These are phyloP conservation scores for Aspergillus puulaauensis DNA, from an alignment of 2,329 filamentous ascomycete genomes.

Conservation along the genomic window DNA sequence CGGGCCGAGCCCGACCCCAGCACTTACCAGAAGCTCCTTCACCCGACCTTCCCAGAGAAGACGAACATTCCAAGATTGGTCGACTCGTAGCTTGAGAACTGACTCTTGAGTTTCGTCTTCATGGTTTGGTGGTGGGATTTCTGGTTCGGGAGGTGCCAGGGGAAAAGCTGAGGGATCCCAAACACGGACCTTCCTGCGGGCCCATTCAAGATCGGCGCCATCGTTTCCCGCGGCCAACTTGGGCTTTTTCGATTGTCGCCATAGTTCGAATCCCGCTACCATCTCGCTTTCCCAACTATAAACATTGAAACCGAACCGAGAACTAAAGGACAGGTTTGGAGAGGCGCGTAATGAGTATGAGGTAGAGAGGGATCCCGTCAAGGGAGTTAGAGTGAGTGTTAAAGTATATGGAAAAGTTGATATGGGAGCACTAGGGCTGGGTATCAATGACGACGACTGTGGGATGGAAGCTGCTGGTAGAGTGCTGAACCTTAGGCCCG, in stretches of 20 bases:
- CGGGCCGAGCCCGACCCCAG: slow-evolving; percentile 79
- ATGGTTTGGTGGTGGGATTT: slow-evolving; percentile 24
- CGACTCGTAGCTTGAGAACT: slow-evolving; percentile 84
- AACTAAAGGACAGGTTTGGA: slow-evolving; percentile 78
- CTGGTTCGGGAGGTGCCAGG: slow-evolving; percentile 12
- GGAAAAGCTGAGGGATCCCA: slow-evolving; percentile 23
- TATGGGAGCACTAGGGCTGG: slow-evolving; percentile 34
- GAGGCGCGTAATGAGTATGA: slow-evolving; percentile 91
- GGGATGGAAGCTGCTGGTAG: slow-evolving; percentile 57
- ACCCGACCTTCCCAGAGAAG: slow-evolving; percentile 90
- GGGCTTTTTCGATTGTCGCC: slow-evolving; percentile 59
- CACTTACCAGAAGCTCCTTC: slow-evolving; percentile 88
- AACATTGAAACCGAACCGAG: slow-evolving; percentile 93
- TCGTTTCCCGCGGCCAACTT: slow-evolving; percentile 28
- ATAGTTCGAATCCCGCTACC: slow-evolving; percentile 88
- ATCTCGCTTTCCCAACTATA: slow-evolving; percentile 97
- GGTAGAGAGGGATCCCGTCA: slow-evolving; percentile 90
- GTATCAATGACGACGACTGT: slow-evolving; percentile 22
- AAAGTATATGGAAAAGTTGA: slow-evolving; percentile 89
- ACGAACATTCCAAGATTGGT: slow-evolving; percentile 83
- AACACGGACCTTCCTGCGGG: slow-evolving; percentile 37
- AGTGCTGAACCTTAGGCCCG: slow-evolving; percentile 86
- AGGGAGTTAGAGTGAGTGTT: slow-evolving; percentile 85
- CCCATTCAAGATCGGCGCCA: slow-evolving; percentile 45
- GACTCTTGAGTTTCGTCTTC: slow-evolving; percentile 70